Evolutionary conservation across 2,329 filamentous ascomycete species (phyloP).

Genomic region (Penicillium sp.): DNA sequence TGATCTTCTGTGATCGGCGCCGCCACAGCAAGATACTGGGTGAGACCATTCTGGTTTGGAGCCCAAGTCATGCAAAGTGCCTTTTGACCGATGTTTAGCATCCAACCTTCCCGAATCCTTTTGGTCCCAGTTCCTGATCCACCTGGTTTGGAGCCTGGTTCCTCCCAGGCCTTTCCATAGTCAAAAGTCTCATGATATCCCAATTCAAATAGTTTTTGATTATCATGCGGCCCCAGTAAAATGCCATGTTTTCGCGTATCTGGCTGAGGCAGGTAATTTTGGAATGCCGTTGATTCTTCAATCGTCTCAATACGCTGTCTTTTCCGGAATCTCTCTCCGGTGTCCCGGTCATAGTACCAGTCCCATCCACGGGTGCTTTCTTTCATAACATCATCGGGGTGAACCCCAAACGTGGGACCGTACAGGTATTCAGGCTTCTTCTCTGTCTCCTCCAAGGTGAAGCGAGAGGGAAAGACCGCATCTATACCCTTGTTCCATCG

Average conservation of each 20-base stretch:
- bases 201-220: constrained; percentile 46
- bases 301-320: constrained; percentile 43
- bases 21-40: constrained; percentile 57
- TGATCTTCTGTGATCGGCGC: constrained; percentile 41
- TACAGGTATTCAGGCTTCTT: constrained; percentile 38
- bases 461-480: constrained; percentile 51
- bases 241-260: constrained; percentile 41
- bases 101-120: constrained; percentile 48
- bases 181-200: constrained; percentile 43
- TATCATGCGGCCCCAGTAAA: constrained; percentile 50
- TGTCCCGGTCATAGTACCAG: constrained; percentile 52
- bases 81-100: constrained; percentile 56
- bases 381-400: constrained; percentile 39
- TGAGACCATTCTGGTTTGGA: constrained; percentile 43
- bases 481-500: constrained; percentile 50
- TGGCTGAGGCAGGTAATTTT: constrained; percentile 43
- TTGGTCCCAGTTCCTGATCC: constrained; percentile 13
- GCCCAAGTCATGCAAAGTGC: constrained; percentile 52
- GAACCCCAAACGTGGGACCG: constrained; percentile 44
- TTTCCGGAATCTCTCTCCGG: constrained; percentile 42
- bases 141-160: constrained; percentile 14
- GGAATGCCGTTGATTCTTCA: constrained; percentile 34
- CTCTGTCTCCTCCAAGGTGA: constrained; percentile 32
- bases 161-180: constrained; percentile 47
- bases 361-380: constrained; percentile 51